These are phyloP conservation scores for Mollisiaceae sp. DNA, from an alignment of 2,329 filamentous ascomycete genomes.

Conservation along the genomic window DNA sequence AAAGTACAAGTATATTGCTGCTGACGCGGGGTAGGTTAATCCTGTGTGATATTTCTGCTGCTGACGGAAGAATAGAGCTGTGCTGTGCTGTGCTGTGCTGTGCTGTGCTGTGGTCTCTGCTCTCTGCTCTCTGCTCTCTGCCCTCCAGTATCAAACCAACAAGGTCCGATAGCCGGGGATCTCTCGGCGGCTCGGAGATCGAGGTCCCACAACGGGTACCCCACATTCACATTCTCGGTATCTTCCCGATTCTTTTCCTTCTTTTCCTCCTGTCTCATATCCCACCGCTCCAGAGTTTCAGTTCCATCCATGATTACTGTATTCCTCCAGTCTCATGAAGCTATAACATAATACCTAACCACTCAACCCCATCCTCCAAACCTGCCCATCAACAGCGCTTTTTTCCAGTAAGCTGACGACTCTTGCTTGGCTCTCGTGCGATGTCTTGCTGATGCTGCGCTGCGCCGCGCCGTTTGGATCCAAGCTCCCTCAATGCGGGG, in stretches of 20 bases:
- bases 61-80: not conserved
- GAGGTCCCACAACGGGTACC: not conserved
- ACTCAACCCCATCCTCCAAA: not conserved
- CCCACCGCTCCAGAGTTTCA: no score
- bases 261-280: no score
- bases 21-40: conserved; percentile 22
- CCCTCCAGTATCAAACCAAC: not conserved
- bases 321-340: not conserved
- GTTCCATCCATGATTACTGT: no score
- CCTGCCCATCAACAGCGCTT: not conserved
- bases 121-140: not conserved
- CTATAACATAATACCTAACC: not conserved
- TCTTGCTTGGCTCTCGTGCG: not conserved
- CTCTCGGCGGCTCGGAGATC: conserved; percentile 16
- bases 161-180: conserved; percentile 15
- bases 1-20: not conserved
- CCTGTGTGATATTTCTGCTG: conserved; percentile 1
- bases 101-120: not conserved
- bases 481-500: not conserved
- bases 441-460: not conserved
- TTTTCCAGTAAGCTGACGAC: not conserved
- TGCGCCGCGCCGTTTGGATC: not conserved
- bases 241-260: not conserved
- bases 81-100: not conserved
- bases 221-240: conserved; percentile 19